Conservation (phyloP, 805 yeast species). For the Candida ascalaphidarum region DNA sequence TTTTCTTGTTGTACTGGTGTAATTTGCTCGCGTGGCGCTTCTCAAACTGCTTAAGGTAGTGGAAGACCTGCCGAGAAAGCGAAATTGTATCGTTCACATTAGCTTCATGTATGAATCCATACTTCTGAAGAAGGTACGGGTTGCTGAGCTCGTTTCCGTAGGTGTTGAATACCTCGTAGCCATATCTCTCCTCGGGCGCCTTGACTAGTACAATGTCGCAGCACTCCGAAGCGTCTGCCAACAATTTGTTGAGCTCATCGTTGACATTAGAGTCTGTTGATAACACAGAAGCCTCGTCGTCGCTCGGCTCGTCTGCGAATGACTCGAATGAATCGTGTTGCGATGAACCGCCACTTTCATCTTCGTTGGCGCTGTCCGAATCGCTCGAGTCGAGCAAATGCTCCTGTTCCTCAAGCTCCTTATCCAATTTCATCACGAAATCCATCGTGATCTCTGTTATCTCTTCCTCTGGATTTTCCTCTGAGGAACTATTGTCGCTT, state of each 20-base stretch:
- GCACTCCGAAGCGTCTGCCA: slow-evolving; percentile 37
- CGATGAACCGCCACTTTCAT: slow-evolving; percentile 1
- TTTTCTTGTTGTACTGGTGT: slow-evolving; percentile 24
- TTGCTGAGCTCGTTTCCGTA: slow-evolving; percentile 69
- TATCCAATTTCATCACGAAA: slow-evolving; percentile 13
- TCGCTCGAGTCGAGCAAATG: slow-evolving; percentile 5
- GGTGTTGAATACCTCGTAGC: slow-evolving; percentile 65
- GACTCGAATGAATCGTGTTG: slow-evolving; percentile 14
- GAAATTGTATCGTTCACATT: slow-evolving; percentile 46
- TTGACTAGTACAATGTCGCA: slow-evolving; percentile 58
- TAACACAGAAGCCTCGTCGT: slow-evolving; percentile 11
- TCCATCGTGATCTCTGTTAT: slow-evolving; percentile 13
- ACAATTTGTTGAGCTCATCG: slow-evolving; percentile 25
- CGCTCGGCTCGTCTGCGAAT: slow-evolving; percentile 12
- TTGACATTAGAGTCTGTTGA: slow-evolving; percentile 11
- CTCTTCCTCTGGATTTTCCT: too few relatives aligned
- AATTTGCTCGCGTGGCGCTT: slow-evolving; percentile 13
- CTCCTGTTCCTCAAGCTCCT: slow-evolving; percentile 2
- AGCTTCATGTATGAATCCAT: slow-evolving; percentile 61
- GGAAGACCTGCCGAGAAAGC: slow-evolving; percentile 43
- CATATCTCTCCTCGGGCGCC: slow-evolving; percentile 32
- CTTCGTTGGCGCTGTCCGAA: slow-evolving; percentile 4
- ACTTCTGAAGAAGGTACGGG: slow-evolving; percentile 57
- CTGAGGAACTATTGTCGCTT: slow-evolving; percentile 3
- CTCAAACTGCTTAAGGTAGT: slow-evolving; percentile 17